Evolutionary conservation across 2,329 filamentous ascomycete genomes (phyloP), one percentile per base, ranked within the genome.

Genomic region (Xylariaceae sp.): DNA sequence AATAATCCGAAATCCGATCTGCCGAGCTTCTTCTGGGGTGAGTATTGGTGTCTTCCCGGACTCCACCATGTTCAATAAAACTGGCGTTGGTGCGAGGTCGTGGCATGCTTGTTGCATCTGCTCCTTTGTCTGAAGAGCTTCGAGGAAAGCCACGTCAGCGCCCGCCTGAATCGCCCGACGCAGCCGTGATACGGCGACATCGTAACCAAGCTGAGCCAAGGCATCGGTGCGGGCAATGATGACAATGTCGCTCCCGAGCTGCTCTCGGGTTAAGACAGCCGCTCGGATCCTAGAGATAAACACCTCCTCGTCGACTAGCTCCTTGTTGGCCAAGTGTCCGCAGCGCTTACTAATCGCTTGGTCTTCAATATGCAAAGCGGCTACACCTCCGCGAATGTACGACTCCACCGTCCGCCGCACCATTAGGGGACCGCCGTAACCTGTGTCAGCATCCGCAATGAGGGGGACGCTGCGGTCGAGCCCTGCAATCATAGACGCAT

Each of bases 401-500:
- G 58, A 56, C 26, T 61, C 58, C 21, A 67, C 67, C 2, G 81
- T 80, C 23, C 80, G 76, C 2, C 77, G 74, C 30, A 85, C 77
- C 73, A 77, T 80, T n/a, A 77, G 68, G 3, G 77, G 75, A 7
- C 44, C 46, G 15, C 80, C 82, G 66, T 81, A 84, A 30, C 81
- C 81, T 0, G 81, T 83, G 65, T 84, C 81, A 33, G 80, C 81
- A 64, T 85, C 82, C 3, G 82, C 83, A 58, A 87, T 86, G 11
- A 88, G 65, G 0, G 84, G 84, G 0, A 80, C 72, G 0, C 69
- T 68, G 0, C 78, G 77, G 55, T 84, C 75, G 23, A 87, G 73
- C 27, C 77, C 77, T 47, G 84, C 83, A 47, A 88, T 83, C 81
- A 87, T 87, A 45, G 77, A 74, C n/a, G 84, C 84, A 64, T 86